Conservation (phyloP, 805 yeast species). For the Ogataea pini region DNA sequence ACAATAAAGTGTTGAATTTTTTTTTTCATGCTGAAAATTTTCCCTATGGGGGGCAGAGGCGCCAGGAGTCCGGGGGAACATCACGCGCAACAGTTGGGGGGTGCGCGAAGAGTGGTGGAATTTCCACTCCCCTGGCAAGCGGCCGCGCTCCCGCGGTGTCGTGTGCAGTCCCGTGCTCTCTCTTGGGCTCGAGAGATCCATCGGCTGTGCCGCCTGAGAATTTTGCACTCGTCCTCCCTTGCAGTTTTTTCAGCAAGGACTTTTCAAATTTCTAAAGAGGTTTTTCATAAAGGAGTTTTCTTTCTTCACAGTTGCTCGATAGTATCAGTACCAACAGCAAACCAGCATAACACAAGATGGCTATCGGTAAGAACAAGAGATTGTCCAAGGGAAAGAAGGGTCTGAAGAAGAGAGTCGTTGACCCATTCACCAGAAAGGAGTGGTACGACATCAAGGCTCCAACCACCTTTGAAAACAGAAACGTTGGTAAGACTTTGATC, state of each 20-base stretch:
- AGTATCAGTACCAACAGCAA: conserved; percentile 28
- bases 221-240: background rate
- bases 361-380: conserved; percentile 73
- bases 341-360: conserved; percentile 40
- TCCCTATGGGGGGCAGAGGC: too few species aligned
- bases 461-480: conserved; percentile 97
- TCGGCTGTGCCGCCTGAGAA: too few species aligned
- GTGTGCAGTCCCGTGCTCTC: too few species aligned
- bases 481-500: conserved; percentile 97
- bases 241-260: background rate
- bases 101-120: too few species aligned
- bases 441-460: conserved; percentile 99
- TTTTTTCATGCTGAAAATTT: conserved; percentile 1
- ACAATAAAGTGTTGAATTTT: background rate
- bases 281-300: conserved; percentile 9
- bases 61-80: too few species aligned
- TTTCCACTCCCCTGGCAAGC: too few species aligned
- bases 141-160: too few species aligned
- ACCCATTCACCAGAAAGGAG: conserved; percentile 99
- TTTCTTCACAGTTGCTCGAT: conserved; percentile 9
- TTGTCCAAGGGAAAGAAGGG: conserved; percentile 92
- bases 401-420: conserved; percentile 98
- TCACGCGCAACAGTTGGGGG: too few species aligned
- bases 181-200: too few species aligned
- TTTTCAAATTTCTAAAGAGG: conserved; percentile 9